phyloP scores from a whole-genome alignment of 495 filamentous ascomycete species.

The Trichoderma asperelloides region DNA sequence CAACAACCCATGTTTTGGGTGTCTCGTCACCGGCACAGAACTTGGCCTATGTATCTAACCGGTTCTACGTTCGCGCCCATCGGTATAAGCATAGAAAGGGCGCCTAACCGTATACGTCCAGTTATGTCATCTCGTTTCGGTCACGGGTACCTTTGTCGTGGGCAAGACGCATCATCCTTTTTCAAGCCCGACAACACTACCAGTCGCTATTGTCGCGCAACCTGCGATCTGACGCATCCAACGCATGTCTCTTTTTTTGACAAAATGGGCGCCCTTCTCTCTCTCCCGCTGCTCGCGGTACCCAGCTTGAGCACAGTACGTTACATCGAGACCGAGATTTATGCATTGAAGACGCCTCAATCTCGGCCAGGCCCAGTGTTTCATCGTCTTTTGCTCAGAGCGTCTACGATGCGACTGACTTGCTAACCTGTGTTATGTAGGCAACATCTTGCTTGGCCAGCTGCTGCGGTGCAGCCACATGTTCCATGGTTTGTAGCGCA shows the following conservation, averaged over 20 bases:
- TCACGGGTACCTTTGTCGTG: not conserved
- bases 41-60: not conserved
- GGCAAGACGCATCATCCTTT: not conserved
- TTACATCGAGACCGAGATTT: not conserved
- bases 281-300: constrained; percentile 77
- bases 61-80: not conserved
- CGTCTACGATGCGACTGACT: not conserved
- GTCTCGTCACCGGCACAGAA: no score
- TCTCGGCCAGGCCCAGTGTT: not conserved
- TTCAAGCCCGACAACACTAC: not conserved
- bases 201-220: not conserved
- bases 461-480: constrained; percentile 92
- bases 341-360: not conserved
- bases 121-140: not conserved
- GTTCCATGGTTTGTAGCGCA: constrained; percentile 84
- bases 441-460: constrained; percentile 67
- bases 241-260: not conserved
- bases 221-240: not conserved
- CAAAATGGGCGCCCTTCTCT: constrained; percentile 81
- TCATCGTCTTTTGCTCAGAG: not conserved
- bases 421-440: constrained; percentile 33
- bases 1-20: no score
- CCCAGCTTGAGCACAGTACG: constrained; percentile 80
- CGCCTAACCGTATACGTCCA: not conserved
- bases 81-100: not conserved